A percentile compares a stretch with the other conserved stretches of the same genome.
Conservation (phyloP, 2,329 filamentous ascomycete genomes). For the Neofusicoccum laricinum region DNA sequence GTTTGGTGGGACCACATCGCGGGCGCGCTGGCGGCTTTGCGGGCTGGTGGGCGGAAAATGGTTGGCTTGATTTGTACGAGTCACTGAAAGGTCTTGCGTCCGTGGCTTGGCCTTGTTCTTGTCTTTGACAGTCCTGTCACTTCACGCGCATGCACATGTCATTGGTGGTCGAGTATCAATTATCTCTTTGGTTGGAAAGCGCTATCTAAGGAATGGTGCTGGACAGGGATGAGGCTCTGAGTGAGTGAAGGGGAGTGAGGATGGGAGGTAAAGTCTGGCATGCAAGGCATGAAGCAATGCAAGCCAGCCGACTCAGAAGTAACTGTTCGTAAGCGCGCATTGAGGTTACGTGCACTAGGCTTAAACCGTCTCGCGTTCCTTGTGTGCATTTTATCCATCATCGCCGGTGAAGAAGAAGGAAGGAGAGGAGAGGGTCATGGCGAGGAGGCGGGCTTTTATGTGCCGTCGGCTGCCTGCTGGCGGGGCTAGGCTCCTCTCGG, state of each 20-base stretch:
- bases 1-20: no score
- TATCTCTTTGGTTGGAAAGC: no score
- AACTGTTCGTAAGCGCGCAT: slow-evolving; percentile 2
- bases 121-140: no score
- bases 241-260: neutral
- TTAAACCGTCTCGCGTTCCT: neutral
- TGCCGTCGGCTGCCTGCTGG: neutral
- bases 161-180: no score
- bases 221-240: neutral
- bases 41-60: no score
- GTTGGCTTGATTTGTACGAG: no score
- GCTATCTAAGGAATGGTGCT: no score
- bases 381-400: neutral
- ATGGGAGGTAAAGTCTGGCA: neutral
- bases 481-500: no score
- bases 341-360: neutral
- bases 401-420: neutral
- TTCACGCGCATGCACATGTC: no score
- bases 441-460: neutral
- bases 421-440: neutral
- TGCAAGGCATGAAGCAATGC: neutral
- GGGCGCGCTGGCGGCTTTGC: no score
- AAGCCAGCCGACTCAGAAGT: neutral
- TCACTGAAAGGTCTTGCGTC: no score
- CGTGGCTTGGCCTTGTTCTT: no score